Conservation (phyloP, 441 rosid species). For the Mallotus japonicus region DNA sequence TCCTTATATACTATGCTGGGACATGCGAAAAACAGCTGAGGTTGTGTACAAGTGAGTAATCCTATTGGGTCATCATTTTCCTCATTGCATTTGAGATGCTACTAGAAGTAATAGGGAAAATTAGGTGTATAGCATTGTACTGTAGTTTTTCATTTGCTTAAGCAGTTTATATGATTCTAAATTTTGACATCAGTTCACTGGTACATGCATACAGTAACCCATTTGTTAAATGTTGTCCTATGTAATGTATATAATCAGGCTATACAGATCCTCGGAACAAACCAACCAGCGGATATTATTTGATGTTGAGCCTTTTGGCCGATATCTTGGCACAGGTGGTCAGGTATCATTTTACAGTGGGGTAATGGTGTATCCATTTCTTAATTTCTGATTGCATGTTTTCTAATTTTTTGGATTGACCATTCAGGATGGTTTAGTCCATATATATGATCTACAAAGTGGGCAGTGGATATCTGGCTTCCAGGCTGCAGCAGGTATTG, state of each 20-base stretch:
- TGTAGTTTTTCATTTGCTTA: background rate
- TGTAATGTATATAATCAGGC: slow-evolving; percentile 38
- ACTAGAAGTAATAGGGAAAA: background rate
- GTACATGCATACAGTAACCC: background rate
- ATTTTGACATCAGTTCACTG: background rate
- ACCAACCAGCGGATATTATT: slow-evolving; percentile 90
- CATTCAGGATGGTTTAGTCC: slow-evolving; percentile 84
- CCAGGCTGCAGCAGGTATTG: slow-evolving; percentile 84
- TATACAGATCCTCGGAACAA: slow-evolving; percentile 75
- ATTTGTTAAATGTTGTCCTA: background rate
- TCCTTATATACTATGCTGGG: slow-evolving; percentile 95
- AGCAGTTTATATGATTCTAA: background rate
- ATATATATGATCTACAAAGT: slow-evolving; percentile 82
- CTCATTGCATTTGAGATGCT: background rate
- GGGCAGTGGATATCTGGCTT: slow-evolving; percentile 87
- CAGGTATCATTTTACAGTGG: slow-evolving; percentile 48
- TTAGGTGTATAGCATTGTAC: background rate
- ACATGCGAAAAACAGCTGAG: slow-evolving; percentile 76
- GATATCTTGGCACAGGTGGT: slow-evolving; percentile 90
- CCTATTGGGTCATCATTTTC: background rate
- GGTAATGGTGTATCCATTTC: background rate
- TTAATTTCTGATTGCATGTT: slow-evolving; percentile 1
- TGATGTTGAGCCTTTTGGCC: slow-evolving; percentile 78
- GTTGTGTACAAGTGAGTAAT: slow-evolving; percentile 78
- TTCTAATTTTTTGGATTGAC: background rate